Base-by-base conservation (phyloP, 1,139 yeast genomes). In the Blastobotrys arbuscula region DNA sequence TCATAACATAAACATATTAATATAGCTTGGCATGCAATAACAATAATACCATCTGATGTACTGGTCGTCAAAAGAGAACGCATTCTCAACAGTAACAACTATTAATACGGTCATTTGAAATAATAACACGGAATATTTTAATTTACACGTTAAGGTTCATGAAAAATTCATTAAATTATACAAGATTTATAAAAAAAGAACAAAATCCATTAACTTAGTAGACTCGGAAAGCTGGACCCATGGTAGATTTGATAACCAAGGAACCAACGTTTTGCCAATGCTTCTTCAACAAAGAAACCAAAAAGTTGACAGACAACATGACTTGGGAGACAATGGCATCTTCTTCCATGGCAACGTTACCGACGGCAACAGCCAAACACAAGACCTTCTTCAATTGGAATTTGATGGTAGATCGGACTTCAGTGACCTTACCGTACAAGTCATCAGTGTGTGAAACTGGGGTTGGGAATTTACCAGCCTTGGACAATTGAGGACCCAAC, bases 401-500 rank as follows among this genome's bases (percentile, higher is more conserved):
- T 87, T 92, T 94, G 82, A 94, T 89, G 83, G 99, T 94, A 62
- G 98, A 89, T 81, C 86, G 90, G 69, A 92, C 98, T 72, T 94
- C 99, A 68, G 79, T 83, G 69, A 94, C 94, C 88, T 92, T 92
- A 65, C 81, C 72, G 84, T 87, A 86, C 73, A 94, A 84, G 76
- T 94, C 98, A 74, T 94, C 99, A 76, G 87, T 81, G 86, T 92
- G 98, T 61, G 98, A 92, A 68, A 94, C 97, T 77, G 99, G 98
- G 75, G 98, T 90, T 77, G 99, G 99, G 96, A 94, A 94, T 90
- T 94, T 94, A 86, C 98, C 98, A 74, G 97, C 98, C 88, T 94
- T 94, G 67, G 98, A 94, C 74, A 94, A 90, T 77, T 94, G 97
- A 75, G 99, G 99, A 80, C 99, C 99, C 74, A 94, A 84, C 73